These are phyloP conservation scores for Cenchrus americanus DNA, from an alignment of 176 grass and related monocot genomes.

Conservation along the genomic window DNA sequence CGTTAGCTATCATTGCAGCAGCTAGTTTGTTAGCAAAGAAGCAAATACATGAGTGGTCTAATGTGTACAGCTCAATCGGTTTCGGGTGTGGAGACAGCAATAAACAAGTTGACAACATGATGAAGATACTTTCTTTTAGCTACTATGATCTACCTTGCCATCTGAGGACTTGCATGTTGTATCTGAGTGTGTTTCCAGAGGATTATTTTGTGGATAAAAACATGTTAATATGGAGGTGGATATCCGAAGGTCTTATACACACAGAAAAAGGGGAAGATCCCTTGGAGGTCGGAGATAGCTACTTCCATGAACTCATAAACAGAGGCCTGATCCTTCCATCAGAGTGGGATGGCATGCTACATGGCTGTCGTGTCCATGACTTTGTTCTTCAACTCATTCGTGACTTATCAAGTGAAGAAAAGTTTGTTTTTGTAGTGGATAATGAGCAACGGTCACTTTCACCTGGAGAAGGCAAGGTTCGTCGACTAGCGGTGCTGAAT, in stretches of 20 bases:
- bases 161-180: not conserved
- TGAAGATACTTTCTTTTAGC: not conserved
- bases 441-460: not conserved
- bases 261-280: not conserved
- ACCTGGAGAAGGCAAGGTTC: not conserved
- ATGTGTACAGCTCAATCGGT: not conserved
- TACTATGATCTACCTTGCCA: not conserved
- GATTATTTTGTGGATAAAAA: not conserved
- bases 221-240: not conserved
- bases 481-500: not conserved
- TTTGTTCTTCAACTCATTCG: not conserved
- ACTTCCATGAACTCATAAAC: not conserved
- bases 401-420: not conserved
- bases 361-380: not conserved
- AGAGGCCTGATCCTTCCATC: not conserved
- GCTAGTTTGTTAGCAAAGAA: not conserved
- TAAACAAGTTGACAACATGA: not conserved
- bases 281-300: not conserved
- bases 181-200: not conserved
- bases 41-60: not conserved
- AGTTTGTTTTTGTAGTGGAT: not conserved
- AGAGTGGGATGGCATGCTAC: accelerated
- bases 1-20: not conserved
- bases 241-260: not conserved
- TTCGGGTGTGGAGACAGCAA: not conserved